Percentiles rank a stretch among this genome's conserved stretches.
These are phyloP conservation scores for Saccharum officinarum DNA, from an alignment of 176 grass and related monocot genomes.

Conservation along the genomic window DNA sequence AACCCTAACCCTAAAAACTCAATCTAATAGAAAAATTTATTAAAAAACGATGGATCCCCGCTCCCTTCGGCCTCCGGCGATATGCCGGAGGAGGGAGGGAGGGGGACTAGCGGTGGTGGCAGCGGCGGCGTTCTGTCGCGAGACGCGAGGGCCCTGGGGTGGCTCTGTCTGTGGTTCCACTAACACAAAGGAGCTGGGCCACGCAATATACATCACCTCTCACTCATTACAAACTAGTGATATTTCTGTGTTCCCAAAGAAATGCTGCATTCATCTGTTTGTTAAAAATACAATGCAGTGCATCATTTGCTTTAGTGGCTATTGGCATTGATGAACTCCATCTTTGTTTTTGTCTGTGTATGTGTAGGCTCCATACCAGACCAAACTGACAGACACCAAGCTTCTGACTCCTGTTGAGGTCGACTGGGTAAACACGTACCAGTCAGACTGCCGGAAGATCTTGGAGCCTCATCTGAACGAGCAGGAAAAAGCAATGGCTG, in stretches of 20 bases:
- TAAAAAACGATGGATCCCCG: too few relatives aligned
- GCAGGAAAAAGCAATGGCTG: constrained; percentile 81
- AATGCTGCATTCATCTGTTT: not conserved
- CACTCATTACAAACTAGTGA: not conserved
- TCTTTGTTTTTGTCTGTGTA: not conserved
- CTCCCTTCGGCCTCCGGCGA: too few relatives aligned
- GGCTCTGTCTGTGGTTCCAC: too few relatives aligned
- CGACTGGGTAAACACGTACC: constrained; percentile 83
- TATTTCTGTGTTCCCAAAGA: not conserved
- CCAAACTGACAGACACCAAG: constrained; percentile 65
- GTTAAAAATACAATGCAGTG: not conserved
- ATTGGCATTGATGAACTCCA: constrained; percentile 17
- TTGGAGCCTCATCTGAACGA: constrained; percentile 60
- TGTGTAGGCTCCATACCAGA: constrained; percentile 82
- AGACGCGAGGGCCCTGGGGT: too few relatives aligned
- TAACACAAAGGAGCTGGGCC: too few relatives aligned
- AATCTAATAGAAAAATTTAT: too few relatives aligned
- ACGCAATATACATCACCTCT: not conserved
- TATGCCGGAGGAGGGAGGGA: too few relatives aligned
- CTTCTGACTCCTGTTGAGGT: constrained; percentile 65
- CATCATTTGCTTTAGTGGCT: not conserved
- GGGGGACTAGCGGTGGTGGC: too few relatives aligned
- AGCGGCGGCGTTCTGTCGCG: too few relatives aligned
- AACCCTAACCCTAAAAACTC: too few relatives aligned
- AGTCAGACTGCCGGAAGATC: constrained; percentile 59